Evolutionary conservation across 805 yeast species (phyloP).

Genomic region (Lachancea dasiensis): DNA sequence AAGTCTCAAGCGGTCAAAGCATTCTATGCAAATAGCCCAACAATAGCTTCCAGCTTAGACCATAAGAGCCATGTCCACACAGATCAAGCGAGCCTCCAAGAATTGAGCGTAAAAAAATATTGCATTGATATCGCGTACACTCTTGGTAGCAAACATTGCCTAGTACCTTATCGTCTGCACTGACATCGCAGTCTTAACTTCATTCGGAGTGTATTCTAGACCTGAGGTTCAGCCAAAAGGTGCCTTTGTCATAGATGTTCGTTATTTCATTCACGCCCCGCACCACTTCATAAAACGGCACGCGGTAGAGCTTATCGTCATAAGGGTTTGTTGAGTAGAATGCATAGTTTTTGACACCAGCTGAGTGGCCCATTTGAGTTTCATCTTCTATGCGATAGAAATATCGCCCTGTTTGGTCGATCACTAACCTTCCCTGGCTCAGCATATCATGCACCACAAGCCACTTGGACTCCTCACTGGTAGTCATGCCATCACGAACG

Average conservation of each 20-base stretch:
- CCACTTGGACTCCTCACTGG: slow-evolving; percentile 74
- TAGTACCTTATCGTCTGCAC: too few relatives aligned
- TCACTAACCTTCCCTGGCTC: slow-evolving; percentile 35
- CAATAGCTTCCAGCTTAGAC: too few relatives aligned
- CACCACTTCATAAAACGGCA: slow-evolving; percentile 12
- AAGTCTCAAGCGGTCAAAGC: too few relatives aligned
- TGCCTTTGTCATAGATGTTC: slow-evolving; percentile 30
- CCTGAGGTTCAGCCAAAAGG: slow-evolving; percentile 21
- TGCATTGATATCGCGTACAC: too few relatives aligned
- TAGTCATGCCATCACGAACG: slow-evolving; percentile 62
- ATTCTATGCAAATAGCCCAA: too few relatives aligned
- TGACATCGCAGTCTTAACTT: too few relatives aligned
- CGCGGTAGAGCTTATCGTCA: slow-evolving; percentile 19
- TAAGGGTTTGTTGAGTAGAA: slow-evolving; percentile 29
- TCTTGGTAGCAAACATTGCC: too few relatives aligned
- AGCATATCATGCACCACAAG: slow-evolving; percentile 49
- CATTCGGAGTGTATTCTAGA: slow-evolving; percentile 9
- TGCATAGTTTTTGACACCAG: slow-evolving; percentile 4
- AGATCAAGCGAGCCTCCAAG: too few relatives aligned
- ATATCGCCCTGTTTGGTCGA: slow-evolving; percentile 11
- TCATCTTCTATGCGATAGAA: slow-evolving; percentile 5
- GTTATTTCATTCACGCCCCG: slow-evolving; percentile 17
- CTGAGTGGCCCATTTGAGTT: too few relatives aligned
- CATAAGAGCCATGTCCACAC: too few relatives aligned
- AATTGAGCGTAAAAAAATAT: too few relatives aligned